phyloP scores from a whole-genome alignment of 768 basidiomycete species.

The Suillus lakei region DNA sequence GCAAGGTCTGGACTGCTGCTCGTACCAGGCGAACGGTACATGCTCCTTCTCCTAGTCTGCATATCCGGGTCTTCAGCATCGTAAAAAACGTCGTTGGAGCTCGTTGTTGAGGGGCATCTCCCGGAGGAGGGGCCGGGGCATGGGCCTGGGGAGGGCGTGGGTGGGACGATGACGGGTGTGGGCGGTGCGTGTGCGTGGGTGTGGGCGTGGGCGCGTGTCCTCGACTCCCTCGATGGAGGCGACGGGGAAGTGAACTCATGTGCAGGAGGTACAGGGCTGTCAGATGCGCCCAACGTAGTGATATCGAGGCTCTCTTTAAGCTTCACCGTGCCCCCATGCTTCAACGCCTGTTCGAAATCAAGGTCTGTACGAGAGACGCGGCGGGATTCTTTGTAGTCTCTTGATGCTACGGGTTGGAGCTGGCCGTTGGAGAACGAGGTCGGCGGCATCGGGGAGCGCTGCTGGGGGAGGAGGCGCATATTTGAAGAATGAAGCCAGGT shows the following conservation, averaged over 20 bases:
- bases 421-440: constrained; percentile 50
- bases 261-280: constrained; percentile 45
- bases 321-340: constrained; percentile 65
- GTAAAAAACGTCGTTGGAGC: constrained; percentile 62
- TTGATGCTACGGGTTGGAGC: constrained; percentile 62
- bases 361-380: constrained; percentile 75
- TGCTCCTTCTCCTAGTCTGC: constrained; percentile 77
- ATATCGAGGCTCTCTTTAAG: constrained; percentile 77
- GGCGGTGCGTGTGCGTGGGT: not conserved
- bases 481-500: constrained; percentile 71
- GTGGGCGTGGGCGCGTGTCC: constrained; percentile 47
- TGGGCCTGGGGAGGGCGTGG: constrained; percentile 62
- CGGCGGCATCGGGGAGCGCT: constrained; percentile 47
- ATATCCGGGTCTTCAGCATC: constrained; percentile 71
- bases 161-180: constrained; percentile 67
- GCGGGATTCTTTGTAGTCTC: constrained; percentile 50
- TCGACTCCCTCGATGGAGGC: constrained; percentile 40
- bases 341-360: constrained; percentile 82
- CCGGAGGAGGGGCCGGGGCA: constrained; percentile 34
- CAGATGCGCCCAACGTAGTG: constrained; percentile 62
- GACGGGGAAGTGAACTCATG: constrained; percentile 48
- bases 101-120: constrained; percentile 48
- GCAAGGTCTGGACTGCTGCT: constrained; percentile 92
- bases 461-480: constrained; percentile 48
- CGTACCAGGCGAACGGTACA: constrained; percentile 88